A percentile compares a stretch with the other conserved stretches of the same genome.
phyloP scores from a whole-genome alignment of 805 yeast species.

The Torulaspora delbrueckii region DNA sequence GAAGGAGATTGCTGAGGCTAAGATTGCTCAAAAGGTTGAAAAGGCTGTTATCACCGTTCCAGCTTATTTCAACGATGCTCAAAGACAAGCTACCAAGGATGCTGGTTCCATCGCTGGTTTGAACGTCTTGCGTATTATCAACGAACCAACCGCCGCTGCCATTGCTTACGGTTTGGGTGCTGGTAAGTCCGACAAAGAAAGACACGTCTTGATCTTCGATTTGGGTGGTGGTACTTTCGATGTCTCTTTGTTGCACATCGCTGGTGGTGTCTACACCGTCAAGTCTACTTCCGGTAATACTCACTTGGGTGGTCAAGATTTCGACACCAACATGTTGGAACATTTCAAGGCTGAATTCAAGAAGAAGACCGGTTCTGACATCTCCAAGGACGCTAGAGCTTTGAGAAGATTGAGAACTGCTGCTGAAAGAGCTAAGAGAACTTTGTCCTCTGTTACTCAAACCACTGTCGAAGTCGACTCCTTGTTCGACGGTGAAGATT shows the following conservation, averaged over 20 bases:
- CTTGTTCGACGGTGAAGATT: conserved; percentile 91
- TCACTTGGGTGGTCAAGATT: conserved; percentile 99
- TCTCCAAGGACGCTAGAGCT: conserved; percentile 89
- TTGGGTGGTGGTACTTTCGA: conserved; percentile 99
- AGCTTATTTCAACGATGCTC: conserved; percentile 76
- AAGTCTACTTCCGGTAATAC: conserved; percentile 99
- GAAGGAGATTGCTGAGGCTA: conserved; percentile 78
- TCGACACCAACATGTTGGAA: conserved; percentile 91
- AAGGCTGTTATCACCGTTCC: conserved; percentile 77
- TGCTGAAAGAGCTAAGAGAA: conserved; percentile 98
- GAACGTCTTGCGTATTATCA: conserved; percentile 70
- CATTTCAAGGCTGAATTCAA: conserved; percentile 91
- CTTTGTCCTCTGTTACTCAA: conserved; percentile 92
- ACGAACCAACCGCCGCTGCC: conserved; percentile 94
- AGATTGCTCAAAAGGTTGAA: conserved; percentile 64
- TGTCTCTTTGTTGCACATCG: conserved; percentile 88
- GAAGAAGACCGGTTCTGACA: conserved; percentile 91
- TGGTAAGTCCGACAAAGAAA: conserved; percentile 73
- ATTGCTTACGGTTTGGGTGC: conserved; percentile 98
- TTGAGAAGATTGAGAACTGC: conserved; percentile 98
- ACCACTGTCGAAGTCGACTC: conserved; percentile 97
- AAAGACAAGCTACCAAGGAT: conserved; percentile 78
- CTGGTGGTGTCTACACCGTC: conserved; percentile 95
- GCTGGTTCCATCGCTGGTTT: conserved; percentile 79
- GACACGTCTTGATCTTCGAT: conserved; percentile 88